Conservation (phyloP, 495 filamentous ascomycete genomes). For the Ramalina intermedia region DNA sequence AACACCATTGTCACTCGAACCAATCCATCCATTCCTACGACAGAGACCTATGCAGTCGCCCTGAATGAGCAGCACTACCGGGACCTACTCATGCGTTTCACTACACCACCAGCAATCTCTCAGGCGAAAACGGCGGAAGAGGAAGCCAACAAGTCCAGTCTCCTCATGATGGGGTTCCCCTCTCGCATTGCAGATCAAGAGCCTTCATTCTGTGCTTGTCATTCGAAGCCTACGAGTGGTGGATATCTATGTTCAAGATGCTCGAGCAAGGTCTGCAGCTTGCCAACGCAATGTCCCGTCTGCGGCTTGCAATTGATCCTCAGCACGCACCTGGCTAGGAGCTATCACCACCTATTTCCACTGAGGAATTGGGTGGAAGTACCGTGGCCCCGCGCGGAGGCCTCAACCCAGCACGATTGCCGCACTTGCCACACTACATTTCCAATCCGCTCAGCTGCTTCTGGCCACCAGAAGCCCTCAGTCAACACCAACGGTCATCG, state of each 20-base stretch:
- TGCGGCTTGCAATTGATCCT: conserved; percentile 89
- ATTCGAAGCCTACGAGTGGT: conserved; percentile 68
- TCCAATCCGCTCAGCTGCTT: conserved; percentile 29
- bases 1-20: conserved; percentile 74
- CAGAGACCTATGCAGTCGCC: conserved; percentile 64
- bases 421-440: conserved; percentile 40
- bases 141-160: conserved; percentile 29
- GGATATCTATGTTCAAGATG: conserved; percentile 89
- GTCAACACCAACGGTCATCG: conserved; percentile 1
- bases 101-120: conserved; percentile 73
- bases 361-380: conserved; percentile 84
- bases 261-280: conserved; percentile 71
- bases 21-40: conserved; percentile 51
- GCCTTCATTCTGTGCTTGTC: conserved; percentile 80
- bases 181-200: conserved; percentile 63
- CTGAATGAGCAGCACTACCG: conserved; percentile 80
- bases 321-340: conserved; percentile 87
- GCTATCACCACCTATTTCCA: conserved; percentile 93
- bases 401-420: conserved; percentile 24
- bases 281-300: conserved; percentile 83
- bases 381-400: conserved; percentile 54
- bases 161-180: conserved; percentile 99
- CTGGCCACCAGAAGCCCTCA: not conserved
- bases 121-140: conserved; percentile 20
- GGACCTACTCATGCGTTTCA: conserved; percentile 75